These are phyloP conservation scores for Ilex paraguariensis DNA, from an alignment of 305 asterid genomes.

Conservation along the genomic window DNA sequence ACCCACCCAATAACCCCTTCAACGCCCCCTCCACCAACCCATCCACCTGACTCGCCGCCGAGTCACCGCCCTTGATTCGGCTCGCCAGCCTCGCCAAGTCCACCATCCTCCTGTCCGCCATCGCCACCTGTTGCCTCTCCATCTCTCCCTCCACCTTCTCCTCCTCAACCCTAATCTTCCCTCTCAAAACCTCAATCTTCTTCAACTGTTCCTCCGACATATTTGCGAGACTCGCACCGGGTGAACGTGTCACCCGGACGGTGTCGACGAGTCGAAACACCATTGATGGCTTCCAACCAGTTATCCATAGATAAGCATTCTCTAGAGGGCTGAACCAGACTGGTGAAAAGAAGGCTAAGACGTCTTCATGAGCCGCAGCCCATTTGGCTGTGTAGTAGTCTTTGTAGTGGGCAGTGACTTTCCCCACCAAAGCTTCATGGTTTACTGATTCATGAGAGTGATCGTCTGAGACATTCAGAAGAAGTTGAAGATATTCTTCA, in stretches of 20 bases:
- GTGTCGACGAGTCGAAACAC: constrained; percentile 43
- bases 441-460: background rate
- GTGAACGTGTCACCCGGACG: constrained; percentile 7
- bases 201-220: constrained; percentile 39
- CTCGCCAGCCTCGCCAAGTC: constrained; percentile 34
- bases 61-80: constrained; percentile 1
- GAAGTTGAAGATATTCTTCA: constrained; percentile 31
- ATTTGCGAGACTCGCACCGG: constrained; percentile 7
- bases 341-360: constrained; percentile 42
- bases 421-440: constrained; percentile 20
- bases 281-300: constrained; percentile 70
- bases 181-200: constrained; percentile 31
- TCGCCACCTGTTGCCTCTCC: constrained; percentile 64
- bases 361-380: constrained; percentile 53
- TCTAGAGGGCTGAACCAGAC: constrained; percentile 59
- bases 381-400: constrained; percentile 54
- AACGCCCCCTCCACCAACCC: constrained; percentile 39
- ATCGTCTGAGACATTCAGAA: constrained; percentile 15
- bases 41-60: constrained; percentile 15
- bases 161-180: constrained; percentile 43
- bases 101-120: constrained; percentile 49
- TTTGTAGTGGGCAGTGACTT: constrained; percentile 55
- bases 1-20: constrained; percentile 28
- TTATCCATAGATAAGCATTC: constrained; percentile 46
- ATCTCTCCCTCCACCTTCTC: constrained; percentile 61